A percentile compares a stretch with the other conserved stretches of the same genome.
phyloP scores from a whole-genome alignment of 495 filamentous ascomycete genomes.

The Trichoderma asperelloides region DNA sequence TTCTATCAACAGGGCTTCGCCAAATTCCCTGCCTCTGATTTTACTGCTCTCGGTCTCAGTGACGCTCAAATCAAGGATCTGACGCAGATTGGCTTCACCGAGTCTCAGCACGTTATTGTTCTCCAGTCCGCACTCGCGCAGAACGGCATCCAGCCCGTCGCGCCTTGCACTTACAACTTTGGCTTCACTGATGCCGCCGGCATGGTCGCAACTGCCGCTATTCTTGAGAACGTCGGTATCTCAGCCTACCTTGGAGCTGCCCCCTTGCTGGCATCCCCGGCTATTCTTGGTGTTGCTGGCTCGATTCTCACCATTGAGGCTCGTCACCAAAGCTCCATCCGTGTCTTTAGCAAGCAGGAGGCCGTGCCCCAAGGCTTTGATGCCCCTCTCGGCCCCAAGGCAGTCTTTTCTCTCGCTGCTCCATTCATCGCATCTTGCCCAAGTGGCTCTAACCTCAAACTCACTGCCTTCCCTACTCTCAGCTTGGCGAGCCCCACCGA shows the following conservation, averaged over 20 bases:
- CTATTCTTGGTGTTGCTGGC: conserved; percentile 47
- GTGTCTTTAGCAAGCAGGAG: conserved; percentile 33
- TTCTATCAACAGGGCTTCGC: conserved; percentile 56
- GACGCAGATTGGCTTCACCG: conserved; percentile 38
- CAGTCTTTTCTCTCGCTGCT: conserved; percentile 56
- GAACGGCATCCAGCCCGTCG: conserved; percentile 46
- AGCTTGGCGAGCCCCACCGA: conserved; percentile 36
- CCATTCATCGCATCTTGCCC: conserved; percentile 55
- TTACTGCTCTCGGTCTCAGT: conserved; percentile 28
- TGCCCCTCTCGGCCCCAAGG: conserved; percentile 45
- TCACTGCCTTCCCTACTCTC: conserved; percentile 49
- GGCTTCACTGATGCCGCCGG: conserved; percentile 47
- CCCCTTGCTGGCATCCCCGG: conserved; percentile 41
- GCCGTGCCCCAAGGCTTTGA: conserved; percentile 54
- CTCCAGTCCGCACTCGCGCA: conserved; percentile 45
- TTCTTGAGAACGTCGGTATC: conserved; percentile 55
- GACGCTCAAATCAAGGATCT: conserved; percentile 27
- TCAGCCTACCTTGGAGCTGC: conserved; percentile 56
- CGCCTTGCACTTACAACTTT: conserved; percentile 55
- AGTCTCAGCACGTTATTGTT: conserved; percentile 48
- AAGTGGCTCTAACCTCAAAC: conserved; percentile 44
- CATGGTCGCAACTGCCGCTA: conserved; percentile 51
- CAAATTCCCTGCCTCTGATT: conserved; percentile 42
- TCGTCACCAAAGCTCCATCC: conserved; percentile 53
- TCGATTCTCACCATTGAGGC: conserved; percentile 53